These are phyloP conservation scores for Fusarium papillatum DNA, from an alignment of 2,329 filamentous ascomycete genomes.

Conservation along the genomic window DNA sequence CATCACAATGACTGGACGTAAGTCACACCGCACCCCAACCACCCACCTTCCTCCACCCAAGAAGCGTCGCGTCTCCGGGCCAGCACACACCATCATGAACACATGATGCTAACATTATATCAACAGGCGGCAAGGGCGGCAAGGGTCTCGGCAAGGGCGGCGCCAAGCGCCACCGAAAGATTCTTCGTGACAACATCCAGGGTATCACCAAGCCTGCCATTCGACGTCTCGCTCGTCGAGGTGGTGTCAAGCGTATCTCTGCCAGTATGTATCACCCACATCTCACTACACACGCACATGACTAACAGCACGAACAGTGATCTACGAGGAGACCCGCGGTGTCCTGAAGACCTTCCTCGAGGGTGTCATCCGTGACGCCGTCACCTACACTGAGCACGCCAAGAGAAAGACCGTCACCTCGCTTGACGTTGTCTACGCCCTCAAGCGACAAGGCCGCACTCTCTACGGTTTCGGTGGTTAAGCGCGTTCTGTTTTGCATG, in stretches of 20 bases:
- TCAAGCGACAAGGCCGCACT: conserved; percentile 80
- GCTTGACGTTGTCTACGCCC: conserved; percentile 77
- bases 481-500: conserved; percentile 50
- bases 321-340: conserved; percentile 84
- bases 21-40: conserved; percentile 53
- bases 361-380: conserved; percentile 81
- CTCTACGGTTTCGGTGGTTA: conserved; percentile 94
- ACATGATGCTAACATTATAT: conserved; percentile 64
- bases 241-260: conserved; percentile 99
- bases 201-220: conserved; percentile 99
- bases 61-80: neutral
- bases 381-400: conserved; percentile 85
- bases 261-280: conserved; percentile 74
- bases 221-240: conserved; percentile 97
- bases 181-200: conserved; percentile 99
- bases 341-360: conserved; percentile 85
- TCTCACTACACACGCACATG: conserved; percentile 70
- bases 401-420: conserved; percentile 86
- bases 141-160: conserved; percentile 99
- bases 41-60: neutral
- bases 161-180: conserved; percentile 99
- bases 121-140: conserved; percentile 89
- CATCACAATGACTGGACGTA: conserved; percentile 79
- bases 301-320: conserved; percentile 74
- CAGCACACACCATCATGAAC: conserved; percentile 75